These are phyloP conservation scores for Candida loeiensis DNA, from an alignment of 805 yeast genomes.

Conservation along the genomic window DNA sequence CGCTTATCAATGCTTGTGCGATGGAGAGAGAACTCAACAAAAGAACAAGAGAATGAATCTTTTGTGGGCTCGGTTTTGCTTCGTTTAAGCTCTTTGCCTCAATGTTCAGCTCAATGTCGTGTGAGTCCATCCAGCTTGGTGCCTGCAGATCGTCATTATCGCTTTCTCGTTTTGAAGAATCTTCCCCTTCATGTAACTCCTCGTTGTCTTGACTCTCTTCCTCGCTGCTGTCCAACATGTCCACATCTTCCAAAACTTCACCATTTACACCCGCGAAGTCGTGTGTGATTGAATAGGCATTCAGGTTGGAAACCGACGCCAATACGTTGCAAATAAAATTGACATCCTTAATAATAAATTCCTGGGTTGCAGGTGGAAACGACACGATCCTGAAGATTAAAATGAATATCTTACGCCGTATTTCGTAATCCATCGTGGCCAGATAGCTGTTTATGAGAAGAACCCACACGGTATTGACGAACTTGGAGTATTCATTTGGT, in stretches of 20 bases:
- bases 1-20: conserved; percentile 41
- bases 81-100: neutral
- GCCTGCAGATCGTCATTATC: neutral
- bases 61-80: conserved; percentile 6
- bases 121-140: neutral
- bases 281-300: conserved; percentile 28
- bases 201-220: conserved; percentile 5
- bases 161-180: conserved; percentile 1
- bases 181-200: conserved; percentile 3
- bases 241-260: conserved; percentile 12
- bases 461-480: conserved; percentile 48
- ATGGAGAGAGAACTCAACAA: conserved; percentile 52
- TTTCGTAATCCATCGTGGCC: conserved; percentile 64
- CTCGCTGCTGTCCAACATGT: conserved; percentile 9
- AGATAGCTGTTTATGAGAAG: conserved; percentile 61
- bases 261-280: conserved; percentile 2
- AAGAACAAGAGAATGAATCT: conserved; percentile 35
- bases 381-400: conserved; percentile 51
- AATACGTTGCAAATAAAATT: conserved; percentile 44
- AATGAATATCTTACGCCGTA: conserved; percentile 55
- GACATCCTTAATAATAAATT: conserved; percentile 30
- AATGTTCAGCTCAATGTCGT: neutral
- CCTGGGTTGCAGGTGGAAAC: conserved; percentile 24
- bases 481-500: conserved; percentile 23
- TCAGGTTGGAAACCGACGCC: conserved; percentile 61